These are phyloP conservation scores for Claviceps arundinis DNA, from an alignment of 2,329 filamentous ascomycete species.

Conservation along the genomic window DNA sequence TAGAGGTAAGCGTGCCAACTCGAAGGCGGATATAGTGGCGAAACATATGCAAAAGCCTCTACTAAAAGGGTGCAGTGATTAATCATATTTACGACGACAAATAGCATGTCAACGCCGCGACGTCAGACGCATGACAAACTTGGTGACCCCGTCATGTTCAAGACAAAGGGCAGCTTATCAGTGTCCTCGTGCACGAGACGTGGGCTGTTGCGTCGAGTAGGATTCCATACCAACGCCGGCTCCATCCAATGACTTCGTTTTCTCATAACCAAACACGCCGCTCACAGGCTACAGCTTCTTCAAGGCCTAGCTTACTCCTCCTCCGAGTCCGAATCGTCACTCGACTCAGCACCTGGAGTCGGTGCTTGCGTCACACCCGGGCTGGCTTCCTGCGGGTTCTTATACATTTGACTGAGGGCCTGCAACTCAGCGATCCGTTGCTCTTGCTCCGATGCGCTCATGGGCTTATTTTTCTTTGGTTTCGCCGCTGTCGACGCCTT, in stretches of 20 bases:
- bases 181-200: not conserved
- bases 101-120: not conserved
- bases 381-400: constrained; percentile 19
- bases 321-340: constrained; percentile 34
- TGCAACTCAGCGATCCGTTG: constrained; percentile 48
- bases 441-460: constrained; percentile 58
- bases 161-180: not conserved
- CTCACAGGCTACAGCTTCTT: not conserved
- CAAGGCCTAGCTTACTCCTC: constrained; percentile 24
- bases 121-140: not conserved
- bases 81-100: not conserved
- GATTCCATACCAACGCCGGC: constrained; percentile 8
- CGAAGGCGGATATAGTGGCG: not conserved
- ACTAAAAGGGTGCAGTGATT: not conserved
- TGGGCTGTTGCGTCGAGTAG: not conserved
- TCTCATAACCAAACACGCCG: constrained; percentile 5
- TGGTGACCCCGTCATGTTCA: not conserved
- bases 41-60: constrained; percentile 2
- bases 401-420: constrained; percentile 34
- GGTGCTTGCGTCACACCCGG: constrained; percentile 13
- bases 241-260: constrained; percentile 8
- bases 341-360: constrained; percentile 21
- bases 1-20: not conserved
- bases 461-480: constrained; percentile 62
- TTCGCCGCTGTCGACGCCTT: constrained; percentile 22